Base-by-base conservation (phyloP, 352 stramenopile species). In the Pythium utonaiense region DNA sequence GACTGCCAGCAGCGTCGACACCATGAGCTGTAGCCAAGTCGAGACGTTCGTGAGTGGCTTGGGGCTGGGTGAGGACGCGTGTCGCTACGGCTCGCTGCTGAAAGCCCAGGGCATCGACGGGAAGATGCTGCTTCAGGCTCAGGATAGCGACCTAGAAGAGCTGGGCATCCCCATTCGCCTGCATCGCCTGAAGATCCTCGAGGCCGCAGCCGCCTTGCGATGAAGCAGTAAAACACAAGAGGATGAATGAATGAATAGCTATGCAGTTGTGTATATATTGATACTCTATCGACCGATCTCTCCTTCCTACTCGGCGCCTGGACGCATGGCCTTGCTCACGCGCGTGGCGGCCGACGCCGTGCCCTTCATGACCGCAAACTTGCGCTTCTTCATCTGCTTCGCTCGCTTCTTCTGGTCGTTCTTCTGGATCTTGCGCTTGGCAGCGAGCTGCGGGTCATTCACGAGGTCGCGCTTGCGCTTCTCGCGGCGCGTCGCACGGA, bases 311-410 rank as follows among this genome's bases (percentile, higher is more conserved):
- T 89, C 66, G 16, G 79, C 77, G 48, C 83, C 81, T 24, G 83
- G 83, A 34, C 83, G 83, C 62, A 71, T 65, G 38, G 73, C 65
- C 73, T 93, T 93, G 33, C 61, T 73, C 19, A 77, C 67, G 9
- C 73, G 74, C 30, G 79, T 74, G 44, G 70, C 83, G n/a, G 77
- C 76, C 41, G 83, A 91, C 4, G 71, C 62, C 4, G 83, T 82
- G 36, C 86, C 86, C 68, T 96, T 96, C 53, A 94, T 58, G 28
- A 94, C 71, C n/a, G 81, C 75, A 60, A 88, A 81, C 71, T 96
- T 96, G 64, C 88, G 83, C 69, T 96, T 95, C 61, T 91, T 90
- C 44, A 93, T 53, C 67, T 96, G 83, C 74, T 95, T 95, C 21
- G 77, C 71, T 33, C 63, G 73, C 44, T 79, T 79, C 69, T 96